Conservation (phyloP, 106 monocot genomes). For the Dendrobium catenatum region DNA sequence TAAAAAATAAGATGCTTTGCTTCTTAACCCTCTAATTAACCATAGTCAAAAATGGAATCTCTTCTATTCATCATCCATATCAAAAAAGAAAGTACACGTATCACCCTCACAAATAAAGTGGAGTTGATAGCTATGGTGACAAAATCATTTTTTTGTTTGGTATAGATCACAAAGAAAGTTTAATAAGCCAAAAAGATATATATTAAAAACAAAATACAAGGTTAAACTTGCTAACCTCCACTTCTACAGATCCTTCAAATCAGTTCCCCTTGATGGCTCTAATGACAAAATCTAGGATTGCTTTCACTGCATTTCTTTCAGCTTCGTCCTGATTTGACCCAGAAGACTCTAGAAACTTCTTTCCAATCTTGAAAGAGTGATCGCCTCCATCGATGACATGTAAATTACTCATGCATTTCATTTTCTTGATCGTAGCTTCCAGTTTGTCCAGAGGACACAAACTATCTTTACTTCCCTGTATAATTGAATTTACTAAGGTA, state of each 20-base stretch:
- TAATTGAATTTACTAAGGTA: not conserved
- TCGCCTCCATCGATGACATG: constrained; percentile 77
- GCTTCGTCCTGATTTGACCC: constrained; percentile 57
- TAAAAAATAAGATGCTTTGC: too few species aligned
- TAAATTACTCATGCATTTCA: constrained; percentile 61
- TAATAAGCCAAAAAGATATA: not conserved
- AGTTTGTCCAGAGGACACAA: constrained; percentile 74
- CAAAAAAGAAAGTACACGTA: not conserved
- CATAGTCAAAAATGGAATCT: too few species aligned
- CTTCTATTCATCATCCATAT: too few species aligned
- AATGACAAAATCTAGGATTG: constrained; percentile 42
- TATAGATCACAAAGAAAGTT: not conserved
- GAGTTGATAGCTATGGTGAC: not conserved
- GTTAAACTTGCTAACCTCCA: not conserved
- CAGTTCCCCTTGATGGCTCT: constrained; percentile 8
- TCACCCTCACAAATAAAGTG: not conserved
- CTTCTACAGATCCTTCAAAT: not conserved
- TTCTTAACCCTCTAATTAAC: too few species aligned
- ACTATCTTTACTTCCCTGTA: constrained; percentile 76
- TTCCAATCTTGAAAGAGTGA: constrained; percentile 88
- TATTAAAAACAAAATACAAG: not conserved
- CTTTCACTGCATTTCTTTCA: constrained; percentile 47
- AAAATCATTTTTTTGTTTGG: not conserved
- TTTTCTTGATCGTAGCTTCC: constrained; percentile 53
- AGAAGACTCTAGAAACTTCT: constrained; percentile 44